A percentile compares a stretch with the other conserved stretches of the same genome.
These are phyloP conservation scores for Massospora cicadina DNA, from an alignment of 371 early-diverging fungal species.

Conservation along the genomic window DNA sequence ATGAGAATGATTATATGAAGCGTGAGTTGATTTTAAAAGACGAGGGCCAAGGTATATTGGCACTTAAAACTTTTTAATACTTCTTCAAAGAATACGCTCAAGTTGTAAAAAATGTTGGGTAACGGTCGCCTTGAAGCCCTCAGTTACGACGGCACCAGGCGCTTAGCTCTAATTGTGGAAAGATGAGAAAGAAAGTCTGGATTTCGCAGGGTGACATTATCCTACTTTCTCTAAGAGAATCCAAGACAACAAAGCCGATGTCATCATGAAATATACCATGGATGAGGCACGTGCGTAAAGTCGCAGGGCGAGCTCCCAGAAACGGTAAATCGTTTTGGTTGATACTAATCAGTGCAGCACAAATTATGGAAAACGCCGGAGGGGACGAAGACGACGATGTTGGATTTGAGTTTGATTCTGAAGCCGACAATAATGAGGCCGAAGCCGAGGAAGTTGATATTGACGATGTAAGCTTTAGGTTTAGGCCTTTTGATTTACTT, in stretches of 20 bases:
- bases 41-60: constrained; percentile 76
- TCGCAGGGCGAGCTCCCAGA: constrained; percentile 96
- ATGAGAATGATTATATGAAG: constrained; percentile 86
- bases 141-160: constrained; percentile 85
- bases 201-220: constrained; percentile 94
- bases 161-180: constrained; percentile 96
- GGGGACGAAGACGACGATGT: constrained; percentile 57
- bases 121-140: constrained; percentile 90
- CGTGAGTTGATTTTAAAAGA: constrained; percentile 87
- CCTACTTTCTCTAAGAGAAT: constrained; percentile 84
- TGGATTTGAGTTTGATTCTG: constrained; percentile 70
- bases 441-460: constrained; percentile 61
- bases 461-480: constrained; percentile 12
- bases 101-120: constrained; percentile 86
- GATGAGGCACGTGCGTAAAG: constrained; percentile 96
- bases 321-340: constrained; percentile 23
- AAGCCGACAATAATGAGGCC: constrained; percentile 38
- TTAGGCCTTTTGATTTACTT: neutral
- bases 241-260: constrained; percentile 94
- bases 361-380: constrained; percentile 59
- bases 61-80: neutral
- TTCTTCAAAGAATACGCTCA: constrained; percentile 72
- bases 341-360: constrained; percentile 21
- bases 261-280: constrained; percentile 92
- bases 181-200: constrained; percentile 91